phyloP scores from a whole-genome alignment of 2,329 filamentous ascomycete genomes.

The Trichoderma gracile region DNA sequence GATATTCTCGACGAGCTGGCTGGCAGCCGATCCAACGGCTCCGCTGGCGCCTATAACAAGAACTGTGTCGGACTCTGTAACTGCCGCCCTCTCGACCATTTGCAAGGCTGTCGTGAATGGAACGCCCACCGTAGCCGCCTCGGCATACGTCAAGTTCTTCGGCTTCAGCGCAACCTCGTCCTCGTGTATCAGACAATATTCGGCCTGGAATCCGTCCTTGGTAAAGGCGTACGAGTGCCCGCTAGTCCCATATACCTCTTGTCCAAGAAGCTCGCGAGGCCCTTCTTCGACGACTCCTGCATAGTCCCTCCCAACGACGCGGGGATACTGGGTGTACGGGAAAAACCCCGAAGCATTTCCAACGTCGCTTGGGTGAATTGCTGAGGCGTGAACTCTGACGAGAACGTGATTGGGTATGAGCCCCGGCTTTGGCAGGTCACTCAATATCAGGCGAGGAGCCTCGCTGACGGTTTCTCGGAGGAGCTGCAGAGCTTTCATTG shows the following conservation, averaged over 20 bases:
- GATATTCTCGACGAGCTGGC: constrained; percentile 8
- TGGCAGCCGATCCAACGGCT: constrained; percentile 12
- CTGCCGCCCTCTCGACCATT: constrained; percentile 18
- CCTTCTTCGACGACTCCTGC: constrained; percentile 25
- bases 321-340: constrained; percentile 23
- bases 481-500: constrained; percentile 18
- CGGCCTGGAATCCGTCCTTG: constrained; percentile 25
- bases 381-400: constrained; percentile 23
- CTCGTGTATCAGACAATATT: constrained; percentile 22
- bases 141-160: constrained; percentile 19
- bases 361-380: constrained; percentile 26
- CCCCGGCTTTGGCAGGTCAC: constrained; percentile 15
- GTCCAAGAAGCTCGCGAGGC: constrained; percentile 17
- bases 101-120: constrained; percentile 26
- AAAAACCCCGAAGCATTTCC: constrained; percentile 16
- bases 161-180: constrained; percentile 23
- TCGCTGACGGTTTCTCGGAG: constrained; percentile 12
- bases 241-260: constrained; percentile 25
- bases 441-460: constrained; percentile 6
- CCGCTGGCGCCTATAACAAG: constrained; percentile 22
- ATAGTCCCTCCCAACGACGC: constrained; percentile 24
- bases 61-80: constrained; percentile 17
- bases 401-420: constrained; percentile 25
- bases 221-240: constrained; percentile 24
- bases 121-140: constrained; percentile 24